A percentile compares a stretch with the other conserved stretches of the same genome.
Evolutionary conservation across 108 stramenopile species (phyloP).

Genomic region (Nitzschia palea): DNA sequence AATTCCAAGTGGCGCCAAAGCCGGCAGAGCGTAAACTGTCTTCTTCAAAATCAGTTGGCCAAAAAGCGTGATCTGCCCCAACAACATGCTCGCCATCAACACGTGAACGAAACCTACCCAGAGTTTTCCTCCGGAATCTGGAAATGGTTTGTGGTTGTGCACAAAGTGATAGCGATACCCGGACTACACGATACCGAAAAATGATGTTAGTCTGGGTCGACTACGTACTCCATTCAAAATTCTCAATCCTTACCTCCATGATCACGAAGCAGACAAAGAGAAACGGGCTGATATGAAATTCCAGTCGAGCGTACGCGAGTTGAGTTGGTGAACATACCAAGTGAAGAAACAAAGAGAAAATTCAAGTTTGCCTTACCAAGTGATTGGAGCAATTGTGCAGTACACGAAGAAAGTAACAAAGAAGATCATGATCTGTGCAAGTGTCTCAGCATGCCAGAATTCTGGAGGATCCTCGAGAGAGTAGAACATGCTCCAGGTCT

Average conservation of each 20-base stretch:
- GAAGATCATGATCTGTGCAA: constrained; percentile 33
- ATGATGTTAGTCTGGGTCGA: neutral
- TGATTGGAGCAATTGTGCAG: constrained; percentile 49
- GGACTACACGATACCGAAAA: neutral
- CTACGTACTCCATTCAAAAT: neutral
- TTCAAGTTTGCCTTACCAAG: too few species aligned
- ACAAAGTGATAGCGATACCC: constrained; percentile 52
- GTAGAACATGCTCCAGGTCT: constrained; percentile 27
- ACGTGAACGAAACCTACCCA: constrained; percentile 50
- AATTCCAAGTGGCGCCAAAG: constrained; percentile 40
- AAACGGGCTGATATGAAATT: constrained; percentile 41
- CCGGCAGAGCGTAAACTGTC: constrained; percentile 19
- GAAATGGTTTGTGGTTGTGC: constrained; percentile 35
- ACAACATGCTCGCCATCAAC: constrained; percentile 43
- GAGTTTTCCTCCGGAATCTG: constrained; percentile 52
- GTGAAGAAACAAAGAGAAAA: too few species aligned
- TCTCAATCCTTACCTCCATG: too few species aligned
- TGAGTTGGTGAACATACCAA: too few species aligned
- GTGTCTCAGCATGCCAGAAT: constrained; percentile 36
- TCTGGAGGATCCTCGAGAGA: constrained; percentile 43
- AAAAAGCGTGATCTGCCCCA: constrained; percentile 48
- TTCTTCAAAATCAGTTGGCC: constrained; percentile 44
- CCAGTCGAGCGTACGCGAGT: too few species aligned
- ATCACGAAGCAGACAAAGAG: constrained; percentile 33
- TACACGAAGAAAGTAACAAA: constrained; percentile 62